phyloP scores from a whole-genome alignment of 1,284 basidiomycete species.

The Singerocomus rubriflavus region DNA sequence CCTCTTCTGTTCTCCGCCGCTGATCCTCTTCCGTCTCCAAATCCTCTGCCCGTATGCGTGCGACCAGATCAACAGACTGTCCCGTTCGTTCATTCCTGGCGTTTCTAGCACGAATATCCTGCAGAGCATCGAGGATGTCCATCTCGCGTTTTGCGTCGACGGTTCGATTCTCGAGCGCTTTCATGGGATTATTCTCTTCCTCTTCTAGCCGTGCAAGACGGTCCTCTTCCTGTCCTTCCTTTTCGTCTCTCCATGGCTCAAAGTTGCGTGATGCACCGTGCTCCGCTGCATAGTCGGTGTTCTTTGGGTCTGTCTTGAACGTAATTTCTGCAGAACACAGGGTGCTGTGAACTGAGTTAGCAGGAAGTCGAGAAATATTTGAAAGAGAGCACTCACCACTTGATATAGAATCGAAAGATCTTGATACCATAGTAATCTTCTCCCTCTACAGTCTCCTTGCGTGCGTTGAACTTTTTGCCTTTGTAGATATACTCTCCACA shows the following conservation, averaged over 20 bases:
- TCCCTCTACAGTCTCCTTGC: slow-evolving; percentile 96
- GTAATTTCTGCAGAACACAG: slow-evolving; percentile 97
- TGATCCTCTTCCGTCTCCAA: slow-evolving; percentile 69
- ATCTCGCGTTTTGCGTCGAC: slow-evolving; percentile 94
- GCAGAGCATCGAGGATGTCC: slow-evolving; percentile 95
- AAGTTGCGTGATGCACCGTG: slow-evolving; percentile 94
- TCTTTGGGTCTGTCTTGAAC: slow-evolving; percentile 99
- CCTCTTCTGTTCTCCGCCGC: slow-evolving; percentile 66
- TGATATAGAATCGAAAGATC: slow-evolving; percentile 85
- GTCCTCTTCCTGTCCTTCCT: slow-evolving; percentile 71
- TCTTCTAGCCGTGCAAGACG: slow-evolving; percentile 76
- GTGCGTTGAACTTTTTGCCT: slow-evolving; percentile 99
- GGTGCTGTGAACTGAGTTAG: slow-evolving; percentile 50
- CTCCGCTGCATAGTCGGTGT: slow-evolving; percentile 90
- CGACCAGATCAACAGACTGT: slow-evolving; percentile 60
- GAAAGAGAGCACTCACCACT: slow-evolving; percentile 52
- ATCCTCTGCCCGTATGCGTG: slow-evolving; percentile 56
- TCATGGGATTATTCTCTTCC: slow-evolving; percentile 96
- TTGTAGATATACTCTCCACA: slow-evolving; percentile 99
- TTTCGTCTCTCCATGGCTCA: slow-evolving; percentile 86
- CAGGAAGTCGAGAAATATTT: neutral
- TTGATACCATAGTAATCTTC: slow-evolving; percentile 99
- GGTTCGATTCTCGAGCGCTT: slow-evolving; percentile 89
- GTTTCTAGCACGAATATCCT: slow-evolving; percentile 92
- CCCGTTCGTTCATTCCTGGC: slow-evolving; percentile 85